Percentiles rank a stretch among this genome's conserved stretches.
Conservation (phyloP, 1,284 basidiomycete genomes). For the Rhodofomes roseus region DNA sequence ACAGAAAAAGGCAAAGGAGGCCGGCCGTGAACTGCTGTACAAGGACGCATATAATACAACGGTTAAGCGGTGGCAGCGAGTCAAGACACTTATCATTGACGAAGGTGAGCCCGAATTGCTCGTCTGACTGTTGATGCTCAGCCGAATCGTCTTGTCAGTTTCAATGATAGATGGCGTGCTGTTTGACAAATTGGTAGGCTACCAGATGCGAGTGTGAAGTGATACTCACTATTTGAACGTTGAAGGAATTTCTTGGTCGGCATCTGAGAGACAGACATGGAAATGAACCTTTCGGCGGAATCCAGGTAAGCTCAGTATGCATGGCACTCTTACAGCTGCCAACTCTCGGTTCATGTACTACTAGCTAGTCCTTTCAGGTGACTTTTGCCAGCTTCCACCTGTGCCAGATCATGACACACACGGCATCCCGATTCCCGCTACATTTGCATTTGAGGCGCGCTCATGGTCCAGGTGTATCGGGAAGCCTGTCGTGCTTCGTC, state of each 20-base stretch:
- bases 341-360: not conserved
- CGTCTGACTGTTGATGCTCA: not conserved
- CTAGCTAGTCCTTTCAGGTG: conserved; percentile 72
- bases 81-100: conserved; percentile 63
- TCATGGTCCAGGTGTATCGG: conserved; percentile 52
- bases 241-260: conserved; percentile 45
- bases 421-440: conserved; percentile 30
- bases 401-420: conserved; percentile 44
- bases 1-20: conserved; percentile 42
- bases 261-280: conserved; percentile 40
- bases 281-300: conserved; percentile 68
- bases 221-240: not conserved
- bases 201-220: not conserved
- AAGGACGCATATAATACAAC: too few species aligned
- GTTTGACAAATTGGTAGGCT: conserved; percentile 63
- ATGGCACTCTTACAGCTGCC: too few species aligned
- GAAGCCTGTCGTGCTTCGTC: conserved; percentile 32
- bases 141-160: conserved; percentile 29
- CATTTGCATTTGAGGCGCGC: conserved; percentile 67
- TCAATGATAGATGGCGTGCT: conserved; percentile 57
- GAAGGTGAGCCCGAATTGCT: conserved; percentile 46
- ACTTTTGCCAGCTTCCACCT: conserved; percentile 80
- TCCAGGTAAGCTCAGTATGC: conserved; percentile 44
- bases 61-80: conserved; percentile 46
- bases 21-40: too few species aligned